A percentile compares a stretch with the other conserved stretches of the same genome.
phyloP scores from a whole-genome alignment of 2,329 filamentous ascomycete genomes.

The Colletotrichum liriopes region DNA sequence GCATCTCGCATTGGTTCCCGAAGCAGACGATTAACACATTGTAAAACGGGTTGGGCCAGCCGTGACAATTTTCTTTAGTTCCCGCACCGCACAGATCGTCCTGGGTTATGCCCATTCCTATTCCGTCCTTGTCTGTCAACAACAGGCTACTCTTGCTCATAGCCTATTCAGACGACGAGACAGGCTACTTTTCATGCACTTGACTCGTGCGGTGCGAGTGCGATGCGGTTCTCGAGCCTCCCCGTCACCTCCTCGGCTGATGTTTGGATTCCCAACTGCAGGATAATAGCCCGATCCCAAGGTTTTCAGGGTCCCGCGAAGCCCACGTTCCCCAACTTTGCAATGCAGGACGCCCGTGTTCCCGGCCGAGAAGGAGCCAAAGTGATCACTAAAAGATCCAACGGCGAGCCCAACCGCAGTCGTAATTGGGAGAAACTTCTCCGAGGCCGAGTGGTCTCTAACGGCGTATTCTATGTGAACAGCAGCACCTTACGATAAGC shows the following conservation, averaged over 20 bases:
- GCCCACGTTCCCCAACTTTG: slow-evolving; percentile 11
- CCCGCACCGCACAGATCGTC: slow-evolving; percentile 36
- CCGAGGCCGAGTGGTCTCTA: neutral
- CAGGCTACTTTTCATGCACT: slow-evolving; percentile 20
- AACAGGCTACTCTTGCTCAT: slow-evolving; percentile 2
- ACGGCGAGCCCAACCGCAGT: neutral
- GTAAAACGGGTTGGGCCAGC: slow-evolving; percentile 26
- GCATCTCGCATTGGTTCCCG: neutral
- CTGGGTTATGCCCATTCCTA: slow-evolving; percentile 14
- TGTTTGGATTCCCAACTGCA: slow-evolving; percentile 24
- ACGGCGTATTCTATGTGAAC: neutral
- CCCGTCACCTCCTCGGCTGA: slow-evolving; percentile 27
- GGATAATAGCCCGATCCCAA: neutral
- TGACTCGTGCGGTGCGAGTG: slow-evolving; percentile 27
- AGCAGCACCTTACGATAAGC: neutral
- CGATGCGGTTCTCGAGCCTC: slow-evolving; percentile 25
- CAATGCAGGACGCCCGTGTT: slow-evolving; percentile 21
- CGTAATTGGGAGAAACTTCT: neutral
- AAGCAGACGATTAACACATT: neutral
- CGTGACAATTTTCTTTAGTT: slow-evolving; percentile 26
- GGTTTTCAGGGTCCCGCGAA: slow-evolving; percentile 30
- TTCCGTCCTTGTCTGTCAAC: neutral
- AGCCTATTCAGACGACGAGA: slow-evolving; percentile 37
- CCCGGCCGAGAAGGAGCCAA: slow-evolving; percentile 17
- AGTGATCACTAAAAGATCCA: neutral